These are phyloP conservation scores for Nannochloris sp. DNA, from an alignment of 139 green algal genomes.

Conservation along the genomic window DNA sequence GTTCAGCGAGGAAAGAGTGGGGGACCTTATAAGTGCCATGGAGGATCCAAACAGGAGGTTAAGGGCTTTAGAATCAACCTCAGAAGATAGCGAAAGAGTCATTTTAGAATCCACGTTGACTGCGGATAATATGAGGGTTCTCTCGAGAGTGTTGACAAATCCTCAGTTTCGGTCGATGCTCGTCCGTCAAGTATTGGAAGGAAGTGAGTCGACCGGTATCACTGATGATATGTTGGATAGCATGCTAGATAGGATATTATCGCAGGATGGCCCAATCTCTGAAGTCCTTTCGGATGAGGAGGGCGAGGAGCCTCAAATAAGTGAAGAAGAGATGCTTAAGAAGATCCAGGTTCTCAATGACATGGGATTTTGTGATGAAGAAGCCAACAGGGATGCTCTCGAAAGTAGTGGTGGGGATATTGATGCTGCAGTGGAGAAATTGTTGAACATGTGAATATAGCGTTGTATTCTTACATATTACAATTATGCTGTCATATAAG, in stretches of 20 bases:
- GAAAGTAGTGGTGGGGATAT: constrained; percentile 77
- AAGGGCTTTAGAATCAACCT: constrained; percentile 16
- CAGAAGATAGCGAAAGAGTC: not conserved
- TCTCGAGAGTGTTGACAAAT: too few relatives aligned
- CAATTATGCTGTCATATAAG: too few relatives aligned
- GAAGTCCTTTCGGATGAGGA: not conserved
- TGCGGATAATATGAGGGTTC: too few relatives aligned
- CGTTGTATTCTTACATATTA: too few relatives aligned
- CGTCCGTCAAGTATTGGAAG: not conserved
- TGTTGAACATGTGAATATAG: constrained; percentile 36
- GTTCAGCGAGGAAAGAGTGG: constrained; percentile 67
- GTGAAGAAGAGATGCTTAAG: constrained; percentile 56
- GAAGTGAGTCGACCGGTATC: not conserved
- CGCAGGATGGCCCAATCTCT: not conserved
- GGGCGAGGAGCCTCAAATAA: constrained; percentile 25
- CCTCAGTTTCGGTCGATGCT: not conserved
- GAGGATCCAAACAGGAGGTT: constrained; percentile 59
- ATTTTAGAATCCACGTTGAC: too few relatives aligned
- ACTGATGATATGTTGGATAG: not conserved
- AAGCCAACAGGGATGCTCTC: constrained; percentile 54
- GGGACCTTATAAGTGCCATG: constrained; percentile 59
- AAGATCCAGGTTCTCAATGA: constrained; percentile 87
- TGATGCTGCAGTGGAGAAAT: constrained; percentile 74
- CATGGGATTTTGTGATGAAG: constrained; percentile 86
- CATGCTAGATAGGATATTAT: constrained; percentile 30